Base-by-base conservation (phyloP, 306 rosid genomes). In the Potentilla sterilis region DNA sequence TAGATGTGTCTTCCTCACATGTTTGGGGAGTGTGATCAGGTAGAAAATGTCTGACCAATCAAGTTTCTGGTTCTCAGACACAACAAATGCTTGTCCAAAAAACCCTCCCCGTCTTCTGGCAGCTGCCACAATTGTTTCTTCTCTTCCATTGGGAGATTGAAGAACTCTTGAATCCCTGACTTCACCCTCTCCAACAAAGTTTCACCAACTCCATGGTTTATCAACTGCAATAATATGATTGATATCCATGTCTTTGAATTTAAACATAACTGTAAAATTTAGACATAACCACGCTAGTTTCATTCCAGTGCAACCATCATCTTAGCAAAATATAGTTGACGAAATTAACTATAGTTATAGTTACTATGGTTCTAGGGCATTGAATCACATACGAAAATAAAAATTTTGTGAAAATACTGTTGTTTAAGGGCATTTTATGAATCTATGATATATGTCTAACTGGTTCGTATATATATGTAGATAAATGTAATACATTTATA, bases 31-130 rank as follows among this genome's bases (percentile, higher is more conserved):
- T 13, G 84, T 75, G 24, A 41, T 1, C 24, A 83, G 1, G 40
- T 1, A 67, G 48, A 86, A 80, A 4, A 67, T 0, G 83, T 88
- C 87, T 42, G 72, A 83, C 92, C 88, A 88, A 13, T 84, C 80
- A 57, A 86, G 80, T 79, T 88, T 86, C 67, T 82, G 90, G 32
- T 81, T 84, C 44, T 86, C 84, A 6, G 85, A 89, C 2, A 85
- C 22, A 22, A 86, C 75, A 71, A 83, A 86, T 38, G 7, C 12
- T n/a, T 89, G 89, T 10, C 89, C 89, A n/a, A n/a, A 78, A 79
- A 89, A 15, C 88, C 88, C 67, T 89, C 79, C 0, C 41, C 0
- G 0, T 85, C 88, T 57, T 85, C 87, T 62, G 73, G 16, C 55
- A 48, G 80, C 76, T 78, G 85, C 79, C 77, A 12, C 3, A 85